Base-by-base conservation (phyloP, 2,329 filamentous ascomycete species). In the Aspergillus sergii region DNA sequence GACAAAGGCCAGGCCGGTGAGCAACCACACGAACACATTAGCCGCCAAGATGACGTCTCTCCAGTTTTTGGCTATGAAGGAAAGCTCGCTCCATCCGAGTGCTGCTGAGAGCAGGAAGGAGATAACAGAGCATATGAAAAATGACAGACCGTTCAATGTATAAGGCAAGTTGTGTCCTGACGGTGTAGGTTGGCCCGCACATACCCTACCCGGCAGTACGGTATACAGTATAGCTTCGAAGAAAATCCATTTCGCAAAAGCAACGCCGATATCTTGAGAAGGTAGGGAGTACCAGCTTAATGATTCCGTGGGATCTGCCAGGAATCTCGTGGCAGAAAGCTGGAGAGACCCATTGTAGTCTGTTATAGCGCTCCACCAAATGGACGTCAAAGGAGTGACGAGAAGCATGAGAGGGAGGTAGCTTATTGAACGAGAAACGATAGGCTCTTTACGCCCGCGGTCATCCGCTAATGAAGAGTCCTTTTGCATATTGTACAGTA, bases 171-270 rank as follows among this genome's bases (percentile, higher is more conserved):
- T 21, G 28, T 59, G 48, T 21, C 58, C 58, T 30, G 46, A 48
- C 3, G 58, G 48, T 4, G 58, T 59, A 5, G 36, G 32, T 30
- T 43, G 58, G 6, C 48, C 58, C 19, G 51, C 30, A 16, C 34
- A 53, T 30, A 59, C 21, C 14, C 32, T 51, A 3, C 58, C 58
- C 4, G 58, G 48, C 11, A 59, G 26, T 19, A 28, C 10, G 11
- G 58, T 34, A 32, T 59, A 59, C 10, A 59, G 58, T 2, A 55
- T 34, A 7, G 32, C 34, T 36, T 59, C 34, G 34, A 59, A 41
- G 21, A n/a, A 4, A 9, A 59, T 36, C 58, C 58, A 59, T 8
- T 48, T 26, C 19, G 45, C 45, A 26, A 48, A 26, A 9, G 12
- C 5, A 21, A 48, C 23, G 45, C 23, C 8, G 23, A 16, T 14